phyloP scores from a whole-genome alignment of 2,329 filamentous ascomycete genomes.

The Clarireedia paspali region DNA sequence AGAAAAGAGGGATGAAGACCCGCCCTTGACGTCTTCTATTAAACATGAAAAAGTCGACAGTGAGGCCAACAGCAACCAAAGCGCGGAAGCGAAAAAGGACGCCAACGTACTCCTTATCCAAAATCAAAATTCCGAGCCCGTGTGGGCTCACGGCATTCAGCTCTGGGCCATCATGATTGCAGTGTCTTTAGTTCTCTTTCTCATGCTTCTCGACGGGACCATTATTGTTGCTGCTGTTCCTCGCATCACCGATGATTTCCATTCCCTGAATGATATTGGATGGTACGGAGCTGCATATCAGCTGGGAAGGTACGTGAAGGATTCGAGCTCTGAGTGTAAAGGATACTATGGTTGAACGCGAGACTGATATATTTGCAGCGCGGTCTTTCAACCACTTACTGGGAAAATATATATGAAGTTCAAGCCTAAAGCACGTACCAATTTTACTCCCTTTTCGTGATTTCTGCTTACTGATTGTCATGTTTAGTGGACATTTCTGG shows the following conservation, averaged over 20 bases:
- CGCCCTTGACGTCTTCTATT: background rate
- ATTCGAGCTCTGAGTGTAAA: background rate
- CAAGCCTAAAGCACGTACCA: background rate
- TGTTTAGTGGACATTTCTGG: background rate
- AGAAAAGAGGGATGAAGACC: background rate
- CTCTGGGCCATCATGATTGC: constrained; percentile 22
- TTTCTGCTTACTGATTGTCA: background rate
- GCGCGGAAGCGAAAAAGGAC: background rate
- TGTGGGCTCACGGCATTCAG: constrained; percentile 14
- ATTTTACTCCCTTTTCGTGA: background rate
- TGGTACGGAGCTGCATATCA: constrained; percentile 3
- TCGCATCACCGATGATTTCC: background rate
- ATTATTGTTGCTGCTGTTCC: background rate
- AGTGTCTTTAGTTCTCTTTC: constrained; percentile 24
- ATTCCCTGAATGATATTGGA: background rate
- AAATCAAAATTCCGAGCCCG: background rate
- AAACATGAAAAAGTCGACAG: background rate
- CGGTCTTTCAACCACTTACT: background rate
- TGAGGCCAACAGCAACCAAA: background rate
- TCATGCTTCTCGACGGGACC: constrained; percentile 18
- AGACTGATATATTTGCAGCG: background rate
- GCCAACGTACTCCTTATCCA: background rate
- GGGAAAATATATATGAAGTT: background rate
- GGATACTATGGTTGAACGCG: background rate
- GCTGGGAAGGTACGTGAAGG: background rate